Evolutionary conservation across 2,329 filamentous ascomycete species (phyloP), one percentile per base, ranked within the genome.

Genomic region (Colletotrichum chrysophilum): DNA sequence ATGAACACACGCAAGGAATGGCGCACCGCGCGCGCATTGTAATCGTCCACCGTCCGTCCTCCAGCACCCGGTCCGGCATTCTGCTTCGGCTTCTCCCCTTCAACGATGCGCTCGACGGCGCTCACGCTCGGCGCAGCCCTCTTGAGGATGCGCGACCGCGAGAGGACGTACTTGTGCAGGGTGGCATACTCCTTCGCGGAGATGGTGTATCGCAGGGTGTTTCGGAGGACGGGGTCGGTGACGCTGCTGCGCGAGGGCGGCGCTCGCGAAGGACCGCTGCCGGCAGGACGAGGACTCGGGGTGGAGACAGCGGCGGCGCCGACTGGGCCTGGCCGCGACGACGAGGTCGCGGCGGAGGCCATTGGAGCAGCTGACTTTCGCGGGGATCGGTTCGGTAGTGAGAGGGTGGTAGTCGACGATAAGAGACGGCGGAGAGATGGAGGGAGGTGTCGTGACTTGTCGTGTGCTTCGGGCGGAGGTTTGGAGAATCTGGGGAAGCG

Each of bases 171-270:
- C 81, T 94, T 93, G 84, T 98, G 95, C 21, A 98, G 90, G 2
- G 93, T 87, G 79, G 95, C 93, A 85, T 98, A 98, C 84, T 98
- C 96, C 83, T 93, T 92, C 56, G 95, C 93, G 8, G 92, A 94
- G 82, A 96, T 95, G 74, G 94, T 97, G 85, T 98, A 96, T 79
- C 96, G 93, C 75, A 98, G 89, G 58, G 95, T 93, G 84, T 97
- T 97, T 84, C 95, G 94, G 72, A 97, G 89, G 77, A 97, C 89
- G 7, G 94, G 94, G 79, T 96, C 94, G 52, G 78, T 74, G 34
- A 79, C 80, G 5, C 84, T 68, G 16, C 74, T 76, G 66, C 72
- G 61, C 26, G 76, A 71, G 13, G 69, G 56, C 16, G 75, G 75
- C n/a, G 68, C 26, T 48, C 62, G 56, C 5, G 75, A 77, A 7